Evolutionary conservation across 2,329 filamentous ascomycete genomes (phyloP).

Genomic region (Stachybotrys elegans): DNA sequence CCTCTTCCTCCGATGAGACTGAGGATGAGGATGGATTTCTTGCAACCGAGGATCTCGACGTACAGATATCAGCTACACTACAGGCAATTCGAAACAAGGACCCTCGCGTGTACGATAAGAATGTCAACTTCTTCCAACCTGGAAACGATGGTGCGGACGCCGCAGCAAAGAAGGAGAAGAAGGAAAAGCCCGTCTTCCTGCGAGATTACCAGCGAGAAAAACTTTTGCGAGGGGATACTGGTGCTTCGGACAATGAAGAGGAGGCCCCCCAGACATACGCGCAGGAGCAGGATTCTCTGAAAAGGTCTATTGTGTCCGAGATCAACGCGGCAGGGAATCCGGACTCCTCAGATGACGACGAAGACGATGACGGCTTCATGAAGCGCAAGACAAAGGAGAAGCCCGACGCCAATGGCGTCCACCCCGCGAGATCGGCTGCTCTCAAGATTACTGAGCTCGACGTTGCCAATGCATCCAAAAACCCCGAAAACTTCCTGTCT

Average conservation of each 20-base stretch:
- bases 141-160: slow-evolving; percentile 43
- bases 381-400: slow-evolving; percentile 60
- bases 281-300: slow-evolving; percentile 82
- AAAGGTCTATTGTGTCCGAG: slow-evolving; percentile 71
- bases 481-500: slow-evolving; percentile 88
- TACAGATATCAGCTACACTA: slow-evolving; percentile 80
- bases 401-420: slow-evolving; percentile 39
- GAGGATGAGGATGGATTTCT: slow-evolving; percentile 90
- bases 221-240: slow-evolving; percentile 66
- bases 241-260: slow-evolving; percentile 53
- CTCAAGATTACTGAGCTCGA: slow-evolving; percentile 55
- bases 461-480: slow-evolving; percentile 72
- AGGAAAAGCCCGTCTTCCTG: slow-evolving; percentile 80
- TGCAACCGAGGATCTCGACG: slow-evolving; percentile 78
- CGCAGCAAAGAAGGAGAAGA: slow-evolving; percentile 42
- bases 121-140: slow-evolving; percentile 70
- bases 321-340: slow-evolving; percentile 61
- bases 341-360: slow-evolving; percentile 43
- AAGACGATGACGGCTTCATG: slow-evolving; percentile 58
- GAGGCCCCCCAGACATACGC: slow-evolving; percentile 66
- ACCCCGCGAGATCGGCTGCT: slow-evolving; percentile 47
- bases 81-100: slow-evolving; percentile 87
- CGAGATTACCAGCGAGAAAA: slow-evolving; percentile 91
- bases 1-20: slow-evolving; percentile 70
- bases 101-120: slow-evolving; percentile 80